Percentiles rank a stretch among this genome's conserved stretches.
These are phyloP conservation scores for Phytophthora boehmeriae DNA, from an alignment of 352 stramenopile genomes.

Conservation along the genomic window DNA sequence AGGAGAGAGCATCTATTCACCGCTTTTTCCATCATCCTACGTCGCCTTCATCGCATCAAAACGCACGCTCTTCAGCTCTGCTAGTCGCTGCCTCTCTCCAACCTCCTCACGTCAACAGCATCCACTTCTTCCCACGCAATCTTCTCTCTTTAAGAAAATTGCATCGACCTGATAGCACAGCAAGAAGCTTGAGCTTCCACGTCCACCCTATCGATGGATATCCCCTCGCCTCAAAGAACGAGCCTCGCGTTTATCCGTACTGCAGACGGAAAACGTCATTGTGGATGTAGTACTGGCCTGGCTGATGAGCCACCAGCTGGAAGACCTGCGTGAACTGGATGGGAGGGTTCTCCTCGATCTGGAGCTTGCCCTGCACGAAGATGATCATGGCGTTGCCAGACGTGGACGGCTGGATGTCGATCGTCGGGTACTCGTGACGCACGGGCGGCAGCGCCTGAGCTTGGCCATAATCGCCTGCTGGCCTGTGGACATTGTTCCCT, in stretches of 20 bases:
- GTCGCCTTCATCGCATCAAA: slow-evolving; percentile 13
- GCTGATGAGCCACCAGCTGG: slow-evolving; percentile 93
- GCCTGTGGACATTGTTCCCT: slow-evolving; percentile 68
- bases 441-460: slow-evolving; percentile 72
- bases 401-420: slow-evolving; percentile 94
- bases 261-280: slow-evolving; percentile 98
- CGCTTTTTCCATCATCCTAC: slow-evolving; percentile 31
- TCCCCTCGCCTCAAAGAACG: slow-evolving; percentile 2
- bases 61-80: slow-evolving; percentile 19
- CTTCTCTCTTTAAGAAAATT: slow-evolving; percentile 11
- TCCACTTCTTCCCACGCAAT: slow-evolving; percentile 2
- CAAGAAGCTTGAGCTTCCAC: neutral
- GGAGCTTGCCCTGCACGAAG: slow-evolving; percentile 94
- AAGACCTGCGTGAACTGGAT: slow-evolving; percentile 98
- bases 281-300: slow-evolving; percentile 97
- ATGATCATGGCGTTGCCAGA: slow-evolving; percentile 94
- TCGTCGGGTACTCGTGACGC: slow-evolving; percentile 86
- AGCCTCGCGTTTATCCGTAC: slow-evolving; percentile 88
- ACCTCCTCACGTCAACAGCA: slow-evolving; percentile 12
- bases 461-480: slow-evolving; percentile 92
- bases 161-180: slow-evolving; percentile 3
- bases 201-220: slow-evolving; percentile 11
- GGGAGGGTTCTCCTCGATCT: slow-evolving; percentile 94
- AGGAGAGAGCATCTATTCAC: slow-evolving; percentile 43
- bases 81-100: slow-evolving; percentile 29